These are phyloP conservation scores for Penicillium glabrum DNA, from an alignment of 2,329 filamentous ascomycete species.

Conservation along the genomic window DNA sequence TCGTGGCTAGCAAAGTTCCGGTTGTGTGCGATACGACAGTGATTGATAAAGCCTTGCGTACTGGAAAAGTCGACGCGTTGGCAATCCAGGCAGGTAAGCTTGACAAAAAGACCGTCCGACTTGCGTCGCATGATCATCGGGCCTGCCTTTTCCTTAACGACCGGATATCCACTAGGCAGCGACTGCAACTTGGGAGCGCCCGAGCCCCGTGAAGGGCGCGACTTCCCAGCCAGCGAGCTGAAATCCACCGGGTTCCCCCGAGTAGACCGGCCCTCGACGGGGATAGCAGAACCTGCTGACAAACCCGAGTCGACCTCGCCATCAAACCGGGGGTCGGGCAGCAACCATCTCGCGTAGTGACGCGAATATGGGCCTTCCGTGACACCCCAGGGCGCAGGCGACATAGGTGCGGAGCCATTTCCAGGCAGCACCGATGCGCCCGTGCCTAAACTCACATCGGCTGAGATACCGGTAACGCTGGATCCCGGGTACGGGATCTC, in stretches of 20 bases:
- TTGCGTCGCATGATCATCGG: conserved; percentile 83
- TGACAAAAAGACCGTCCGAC: conserved; percentile 79
- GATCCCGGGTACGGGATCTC: conserved; percentile 84
- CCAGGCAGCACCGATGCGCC: conserved; percentile 67
- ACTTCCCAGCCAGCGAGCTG: conserved; percentile 52
- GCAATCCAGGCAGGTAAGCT: conserved; percentile 87
- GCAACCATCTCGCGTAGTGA: conserved; percentile 94
- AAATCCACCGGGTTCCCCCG: conserved; percentile 69
- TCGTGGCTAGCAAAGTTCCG: conserved; percentile 95
- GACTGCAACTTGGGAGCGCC: conserved; percentile 66
- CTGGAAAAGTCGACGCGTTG: conserved; percentile 89
- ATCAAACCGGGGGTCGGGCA: conserved; percentile 85
- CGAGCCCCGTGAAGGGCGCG: conserved; percentile 58
- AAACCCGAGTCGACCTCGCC: conserved; percentile 43
- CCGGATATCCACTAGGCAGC: conserved; percentile 68
- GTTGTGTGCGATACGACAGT: conserved; percentile 93
- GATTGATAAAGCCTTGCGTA: conserved; percentile 96
- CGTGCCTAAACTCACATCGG: conserved; percentile 70
- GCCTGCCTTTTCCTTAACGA: conserved; percentile 76
- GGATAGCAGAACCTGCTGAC: conserved; percentile 37
- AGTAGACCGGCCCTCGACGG: conserved; percentile 72
- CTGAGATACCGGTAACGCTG: conserved; percentile 57
- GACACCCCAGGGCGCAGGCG: conserved; percentile 86
- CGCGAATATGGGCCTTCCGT: conserved; percentile 88
- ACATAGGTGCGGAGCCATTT: conserved; percentile 67